These are phyloP conservation scores for Strobilomyces confusus DNA, from an alignment of 768 basidiomycete genomes.

Conservation along the genomic window DNA sequence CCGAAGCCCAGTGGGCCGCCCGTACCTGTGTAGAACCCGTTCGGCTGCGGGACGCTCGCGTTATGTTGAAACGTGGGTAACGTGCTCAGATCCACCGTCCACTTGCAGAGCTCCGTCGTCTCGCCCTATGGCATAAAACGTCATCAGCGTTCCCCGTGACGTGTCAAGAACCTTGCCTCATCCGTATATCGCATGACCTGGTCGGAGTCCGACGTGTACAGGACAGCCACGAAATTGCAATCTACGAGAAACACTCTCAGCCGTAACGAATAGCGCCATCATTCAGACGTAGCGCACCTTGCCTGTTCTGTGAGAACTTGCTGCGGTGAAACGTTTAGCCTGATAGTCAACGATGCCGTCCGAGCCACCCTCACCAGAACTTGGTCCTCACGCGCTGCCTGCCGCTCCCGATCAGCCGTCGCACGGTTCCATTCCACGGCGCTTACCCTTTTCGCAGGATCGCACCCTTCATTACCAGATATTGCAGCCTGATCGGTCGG, in stretches of 20 bases:
- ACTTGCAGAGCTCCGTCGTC: constrained; percentile 71
- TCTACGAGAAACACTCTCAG: constrained; percentile 41
- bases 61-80: constrained; percentile 77
- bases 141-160: constrained; percentile 19
- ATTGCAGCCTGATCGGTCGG: constrained; percentile 61
- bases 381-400: constrained; percentile 81
- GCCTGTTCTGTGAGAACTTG: constrained; percentile 62
- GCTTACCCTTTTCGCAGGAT: constrained; percentile 80
- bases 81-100: constrained; percentile 80
- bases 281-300: constrained; percentile 42
- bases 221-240: constrained; percentile 73
- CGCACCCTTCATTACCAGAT: constrained; percentile 82
- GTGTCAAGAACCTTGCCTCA: constrained; percentile 43
- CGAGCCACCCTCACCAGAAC: constrained; percentile 65
- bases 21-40: constrained; percentile 79
- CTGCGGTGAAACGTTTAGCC: constrained; percentile 34
- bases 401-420: constrained; percentile 15
- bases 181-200: constrained; percentile 80
- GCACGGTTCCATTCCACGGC: constrained; percentile 11
- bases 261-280: not conserved
- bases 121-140: constrained; percentile 47
- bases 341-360: not conserved
- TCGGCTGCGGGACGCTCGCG: constrained; percentile 48
- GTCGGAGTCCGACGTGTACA: constrained; percentile 76
- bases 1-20: not conserved